Percentiles rank a stretch among this genome's conserved stretches.
phyloP scores from a whole-genome alignment of 1,284 basidiomycete species.

The Marasmius tenuissimus region DNA sequence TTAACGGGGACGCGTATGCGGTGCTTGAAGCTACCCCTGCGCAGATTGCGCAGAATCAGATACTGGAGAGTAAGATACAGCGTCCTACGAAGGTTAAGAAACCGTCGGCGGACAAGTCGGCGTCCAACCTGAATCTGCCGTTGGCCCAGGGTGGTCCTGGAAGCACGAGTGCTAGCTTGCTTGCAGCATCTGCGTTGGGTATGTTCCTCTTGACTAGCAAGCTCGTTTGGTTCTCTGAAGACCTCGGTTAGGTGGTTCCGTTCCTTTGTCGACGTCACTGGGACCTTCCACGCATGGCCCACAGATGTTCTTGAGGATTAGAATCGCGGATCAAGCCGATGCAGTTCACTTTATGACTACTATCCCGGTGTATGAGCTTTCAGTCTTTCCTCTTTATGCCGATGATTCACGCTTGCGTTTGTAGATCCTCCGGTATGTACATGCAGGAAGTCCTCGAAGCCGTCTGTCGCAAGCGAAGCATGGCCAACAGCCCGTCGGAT shows the following conservation, averaged over 20 bases:
- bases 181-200: constrained; percentile 24
- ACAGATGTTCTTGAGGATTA: constrained; percentile 77
- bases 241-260: constrained; percentile 35
- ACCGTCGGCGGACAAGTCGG: constrained; percentile 22
- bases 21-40: constrained; percentile 73
- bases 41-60: constrained; percentile 84
- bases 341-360: constrained; percentile 83
- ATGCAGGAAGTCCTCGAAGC: constrained; percentile 93
- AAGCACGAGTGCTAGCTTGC: constrained; percentile 6
- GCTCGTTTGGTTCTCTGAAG: constrained; percentile 27
- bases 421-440: constrained; percentile 91
- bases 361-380: constrained; percentile 74
- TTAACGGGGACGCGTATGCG: constrained; percentile 91
- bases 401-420: neutral
- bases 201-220: constrained; percentile 30
- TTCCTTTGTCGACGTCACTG: constrained; percentile 61
- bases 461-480: constrained; percentile 75
- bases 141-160: neutral
- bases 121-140: constrained; percentile 10
- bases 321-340: constrained; percentile 77
- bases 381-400: neutral
- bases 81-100: constrained; percentile 71
- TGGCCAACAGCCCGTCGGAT: constrained; percentile 74
- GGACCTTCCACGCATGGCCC: constrained; percentile 73
- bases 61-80: constrained; percentile 74